A percentile compares a stretch with the other conserved stretches of the same genome.
Conservation (phyloP, 2,329 filamentous ascomycete species). For the Shiraia bambusicola region DNA sequence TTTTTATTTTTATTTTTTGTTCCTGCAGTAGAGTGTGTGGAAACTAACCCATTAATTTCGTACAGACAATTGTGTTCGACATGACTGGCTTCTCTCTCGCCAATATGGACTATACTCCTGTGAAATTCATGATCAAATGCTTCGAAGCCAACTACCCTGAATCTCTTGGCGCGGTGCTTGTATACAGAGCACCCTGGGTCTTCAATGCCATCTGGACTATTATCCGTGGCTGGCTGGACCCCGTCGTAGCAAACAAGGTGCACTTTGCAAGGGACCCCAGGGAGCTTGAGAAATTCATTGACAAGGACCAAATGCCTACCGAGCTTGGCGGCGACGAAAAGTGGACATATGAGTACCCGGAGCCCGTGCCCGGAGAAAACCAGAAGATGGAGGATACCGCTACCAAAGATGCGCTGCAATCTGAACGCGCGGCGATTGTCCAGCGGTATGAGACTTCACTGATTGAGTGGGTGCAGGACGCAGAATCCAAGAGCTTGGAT, state of each 20-base stretch:
- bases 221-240: slow-evolving; percentile 93
- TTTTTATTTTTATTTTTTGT: background rate
- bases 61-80: slow-evolving; percentile 86
- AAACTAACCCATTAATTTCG: slow-evolving; percentile 1
- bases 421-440: slow-evolving; percentile 65
- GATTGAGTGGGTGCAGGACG: slow-evolving; percentile 68
- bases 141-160: slow-evolving; percentile 99
- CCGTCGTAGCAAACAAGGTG: slow-evolving; percentile 90
- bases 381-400: slow-evolving; percentile 64
- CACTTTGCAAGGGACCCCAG: slow-evolving; percentile 83
- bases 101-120: slow-evolving; percentile 97
- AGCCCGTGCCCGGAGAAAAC: slow-evolving; percentile 77
- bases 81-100: slow-evolving; percentile 92
- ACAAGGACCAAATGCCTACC: slow-evolving; percentile 68
- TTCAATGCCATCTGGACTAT: slow-evolving; percentile 98
- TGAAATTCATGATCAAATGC: slow-evolving; percentile 99
- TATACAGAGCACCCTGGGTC: slow-evolving; percentile 96
- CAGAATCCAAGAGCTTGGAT: slow-evolving; percentile 40
- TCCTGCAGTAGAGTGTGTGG: too few relatives aligned
- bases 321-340: slow-evolving; percentile 85
- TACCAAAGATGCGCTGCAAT: slow-evolving; percentile 64
- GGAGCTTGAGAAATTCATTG: slow-evolving; percentile 78
- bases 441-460: slow-evolving; percentile 74
- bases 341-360: slow-evolving; percentile 80
- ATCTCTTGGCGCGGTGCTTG: slow-evolving; percentile 81